Base-by-base conservation (phyloP, 805 yeast species). In the Ogataea neopini region DNA sequence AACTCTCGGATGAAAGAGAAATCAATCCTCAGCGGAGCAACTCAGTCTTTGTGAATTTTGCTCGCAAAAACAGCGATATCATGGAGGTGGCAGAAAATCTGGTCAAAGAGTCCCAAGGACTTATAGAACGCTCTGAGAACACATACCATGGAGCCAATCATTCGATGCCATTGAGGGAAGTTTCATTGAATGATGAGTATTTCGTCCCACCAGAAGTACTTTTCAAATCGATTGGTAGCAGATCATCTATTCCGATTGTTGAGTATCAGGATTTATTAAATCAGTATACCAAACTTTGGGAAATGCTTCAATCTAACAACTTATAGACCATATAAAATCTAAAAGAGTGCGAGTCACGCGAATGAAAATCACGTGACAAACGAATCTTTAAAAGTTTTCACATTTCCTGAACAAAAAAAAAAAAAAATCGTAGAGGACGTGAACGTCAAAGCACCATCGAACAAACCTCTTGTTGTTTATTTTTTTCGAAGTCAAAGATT, bases 321-420 rank as follows among this genome's bases (percentile, higher is more conserved):
- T 25, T 15, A 25, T 38, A 28, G 33, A 38, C 25, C 33, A 38
- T 26, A 38, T 10, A 15, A 10, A 38, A n/a, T 29, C 20, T 15
- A 15, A 15, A 26, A 4, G 20, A 35, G 15, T 4, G 5, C 30
- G 23, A 5, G 14, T 10, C 28, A 11, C 26, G 35, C 19, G 22
- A 32, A 11, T 11, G n/a, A n/a, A 28, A 47, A 53, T 22, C 67
- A 63, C 67, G 68, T 62, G 68, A 59, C 51, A 39, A 13, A 13
- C 17, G 13, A 14, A 51, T 49, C 60, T 48, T 59, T 41, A 60
- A 59, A 60, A 57, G 25, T 46, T 48, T 49, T 35, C 48, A 38
- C 36, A 30, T 59, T 58, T 53, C 48, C 35, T 50, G 15, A 28
- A 28, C n/a, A n/a, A 11, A 8, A 15, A 35, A 18, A 34, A 25